Base-by-base conservation (phyloP, 495 filamentous ascomycete species). In the Penicillium taxi region DNA sequence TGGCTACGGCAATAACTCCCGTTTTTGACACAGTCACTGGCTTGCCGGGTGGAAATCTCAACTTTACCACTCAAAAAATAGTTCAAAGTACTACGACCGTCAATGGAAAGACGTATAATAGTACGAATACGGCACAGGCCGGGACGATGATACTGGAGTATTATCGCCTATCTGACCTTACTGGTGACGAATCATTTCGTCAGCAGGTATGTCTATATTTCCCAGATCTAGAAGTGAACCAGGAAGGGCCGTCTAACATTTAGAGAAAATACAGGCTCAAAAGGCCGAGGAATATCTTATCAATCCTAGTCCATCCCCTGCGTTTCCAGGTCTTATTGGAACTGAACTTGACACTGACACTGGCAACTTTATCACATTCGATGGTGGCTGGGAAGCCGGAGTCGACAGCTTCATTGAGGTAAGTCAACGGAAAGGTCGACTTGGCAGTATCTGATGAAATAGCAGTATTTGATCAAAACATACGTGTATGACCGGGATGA, bases 401-500 rank as follows among this genome's bases (percentile, higher is more conserved):
- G 45, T 52, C 19, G 48, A 52, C 35, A 52, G 48, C 23, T 48
- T 45, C 20, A 36, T 52, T 13, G 48, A 52, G 45, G 48, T 48
- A 20, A 32, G 31, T 30, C 21, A 8, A 0, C 12, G 3, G 3
- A 13, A 20, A 22, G 11, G 9, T n/a, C 8, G 14, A n/a, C 16
- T 12, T 17, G 6, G 22, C n/a, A 24, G 22, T 2, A 12, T 6
- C 23, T 27, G 22, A 31, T n/a, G 6, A 9, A 19, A 5, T 25
- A 30, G 6, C 37, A 89, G 60, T 89, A 89, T 39, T 69, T 88
- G 6, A 77, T 89, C 55, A 89, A 89, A 67, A 84, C 84, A 74
- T 86, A 77, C 42, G 50, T 86, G 27, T 87, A 87, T 52, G 26
- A 52, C 9, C 48, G 37, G 2, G 75, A 81, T 44, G 63, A 77